Percentiles rank a stretch among this genome's conserved stretches.
Conservation (phyloP, 2,329 filamentous ascomycete species). For the Coniochaeta sp. region DNA sequence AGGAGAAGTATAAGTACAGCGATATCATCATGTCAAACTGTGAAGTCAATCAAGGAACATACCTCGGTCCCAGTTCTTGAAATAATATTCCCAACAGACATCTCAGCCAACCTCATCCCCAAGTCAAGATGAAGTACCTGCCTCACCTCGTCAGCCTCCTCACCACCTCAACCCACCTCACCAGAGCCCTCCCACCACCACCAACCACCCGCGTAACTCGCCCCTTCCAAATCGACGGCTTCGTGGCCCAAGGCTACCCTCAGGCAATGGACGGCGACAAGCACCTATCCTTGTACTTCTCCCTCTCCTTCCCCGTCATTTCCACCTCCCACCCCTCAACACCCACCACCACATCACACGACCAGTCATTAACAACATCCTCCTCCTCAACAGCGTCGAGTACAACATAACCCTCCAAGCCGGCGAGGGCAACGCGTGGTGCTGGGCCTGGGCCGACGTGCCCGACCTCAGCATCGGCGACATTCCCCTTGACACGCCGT, state of each 20-base stretch:
- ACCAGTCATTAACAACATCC: too few relatives aligned
- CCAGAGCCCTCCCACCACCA: not conserved
- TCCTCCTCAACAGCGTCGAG: too few relatives aligned
- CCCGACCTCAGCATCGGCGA: not conserved
- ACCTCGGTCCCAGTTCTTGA: too few relatives aligned
- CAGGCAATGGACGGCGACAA: not conserved
- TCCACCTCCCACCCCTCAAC: too few relatives aligned
- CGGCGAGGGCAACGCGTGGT: constrained; percentile 1
- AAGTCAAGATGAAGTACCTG: not conserved
- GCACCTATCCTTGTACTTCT: not conserved
- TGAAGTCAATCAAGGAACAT: too few relatives aligned
- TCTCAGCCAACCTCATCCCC: too few relatives aligned
- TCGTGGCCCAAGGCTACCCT: constrained; percentile 2
- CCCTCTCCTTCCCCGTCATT: not conserved
- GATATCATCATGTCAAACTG: too few relatives aligned
- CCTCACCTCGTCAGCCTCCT: not conserved
- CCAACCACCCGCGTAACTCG: not conserved
- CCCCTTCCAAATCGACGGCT: constrained; percentile 4
- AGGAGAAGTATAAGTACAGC: not conserved
- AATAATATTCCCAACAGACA: too few relatives aligned
- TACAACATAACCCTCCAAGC: constrained; percentile 3
- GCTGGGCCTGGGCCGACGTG: not conserved
- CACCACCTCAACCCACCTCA: not conserved
- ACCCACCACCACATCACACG: too few relatives aligned
- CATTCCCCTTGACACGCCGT: not conserved